A percentile compares a stretch with the other conserved stretches of the same genome.
Evolutionary conservation across 202 grass and related monocot species (phyloP).

Genomic region (Carex sylvatica): DNA sequence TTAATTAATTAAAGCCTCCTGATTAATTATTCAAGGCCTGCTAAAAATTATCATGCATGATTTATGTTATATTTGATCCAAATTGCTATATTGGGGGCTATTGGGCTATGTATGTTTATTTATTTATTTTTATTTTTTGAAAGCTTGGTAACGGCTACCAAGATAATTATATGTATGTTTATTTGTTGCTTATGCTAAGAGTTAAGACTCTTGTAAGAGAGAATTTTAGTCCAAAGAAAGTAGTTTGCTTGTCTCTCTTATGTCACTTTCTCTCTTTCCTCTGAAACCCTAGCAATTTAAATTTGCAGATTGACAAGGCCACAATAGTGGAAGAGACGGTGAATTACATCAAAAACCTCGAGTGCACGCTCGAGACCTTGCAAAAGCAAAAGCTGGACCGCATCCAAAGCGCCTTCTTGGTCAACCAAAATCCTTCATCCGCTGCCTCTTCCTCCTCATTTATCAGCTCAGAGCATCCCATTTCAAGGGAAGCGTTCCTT

Average conservation of each 20-base stretch:
- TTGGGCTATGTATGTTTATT: too few species aligned
- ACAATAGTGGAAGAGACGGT: conserved; percentile 49
- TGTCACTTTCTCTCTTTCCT: too few species aligned
- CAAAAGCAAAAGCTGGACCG: conserved; percentile 45
- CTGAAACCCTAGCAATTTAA: not conserved
- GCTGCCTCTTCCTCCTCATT: not conserved
- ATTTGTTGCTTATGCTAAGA: too few species aligned
- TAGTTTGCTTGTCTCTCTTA: too few species aligned
- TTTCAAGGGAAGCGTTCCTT: conserved; percentile 25
- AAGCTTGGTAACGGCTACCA: too few species aligned
- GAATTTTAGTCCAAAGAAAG: too few species aligned
- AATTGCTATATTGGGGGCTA: too few species aligned
- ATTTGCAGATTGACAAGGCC: conserved; percentile 50
- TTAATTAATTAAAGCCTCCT: not conserved
- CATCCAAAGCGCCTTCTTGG: not conserved
- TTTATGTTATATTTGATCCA: too few species aligned
- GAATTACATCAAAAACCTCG: conserved; percentile 52
- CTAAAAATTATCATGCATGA: not conserved
- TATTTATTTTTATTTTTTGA: too few species aligned
- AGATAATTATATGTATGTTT: too few species aligned
- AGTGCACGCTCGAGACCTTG: conserved; percentile 34
- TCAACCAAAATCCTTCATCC: conserved; percentile 4
- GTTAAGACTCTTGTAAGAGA: too few species aligned
- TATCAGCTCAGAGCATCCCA: not conserved
- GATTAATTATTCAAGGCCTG: not conserved